Base-by-base conservation (phyloP, 164 flowering plant genomes). In the Annona squamosa region DNA sequence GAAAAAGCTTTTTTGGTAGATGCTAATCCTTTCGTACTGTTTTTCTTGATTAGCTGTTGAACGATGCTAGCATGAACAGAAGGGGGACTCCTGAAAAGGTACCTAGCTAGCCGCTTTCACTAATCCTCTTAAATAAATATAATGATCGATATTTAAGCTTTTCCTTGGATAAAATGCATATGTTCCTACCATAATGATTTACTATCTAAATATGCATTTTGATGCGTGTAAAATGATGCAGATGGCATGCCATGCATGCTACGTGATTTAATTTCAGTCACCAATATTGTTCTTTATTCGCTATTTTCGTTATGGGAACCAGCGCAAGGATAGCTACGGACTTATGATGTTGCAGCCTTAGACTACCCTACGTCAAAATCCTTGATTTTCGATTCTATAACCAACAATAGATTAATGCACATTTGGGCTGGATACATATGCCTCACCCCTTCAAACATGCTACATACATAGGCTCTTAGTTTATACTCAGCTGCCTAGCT, bases 61-160 rank as follows among this genome's bases (percentile, higher is more conserved):
- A 91, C 78, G 94, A 85, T 19, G 82, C 78, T 71, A 74, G 85
- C 88, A 76, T 83, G 84, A 87, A 90, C 83, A 85, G 86, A 82
- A 85, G 86, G 81, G 88, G 81, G 71, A 72, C 73, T 69, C 66
- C 81, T 68, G 87, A 86, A 45, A 85, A 84, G 86, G 88, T 65
- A 42, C 4, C 17, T 41, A 9, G 41, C n/a, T 26, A 26, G 37
- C 37, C 37, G 37, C 37, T 26, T 43, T 42, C 17, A 65, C 68
- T 10, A 65, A 10, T 42, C 68, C 43, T 3, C 13, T 12, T 13
- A 5, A 1, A 3, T 17, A n/a, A 18, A 26, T 18, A 18, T 63
- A 63, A 63, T 17, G 41, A 5, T 6, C 18, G 4, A 13, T 42
- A 4, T 6, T 4, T 17, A 26, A 13, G 18, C 5, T 56, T 56